These are phyloP conservation scores for Ceratocystis ficicola DNA, from an alignment of 2,329 filamentous ascomycete species.

Conservation along the genomic window DNA sequence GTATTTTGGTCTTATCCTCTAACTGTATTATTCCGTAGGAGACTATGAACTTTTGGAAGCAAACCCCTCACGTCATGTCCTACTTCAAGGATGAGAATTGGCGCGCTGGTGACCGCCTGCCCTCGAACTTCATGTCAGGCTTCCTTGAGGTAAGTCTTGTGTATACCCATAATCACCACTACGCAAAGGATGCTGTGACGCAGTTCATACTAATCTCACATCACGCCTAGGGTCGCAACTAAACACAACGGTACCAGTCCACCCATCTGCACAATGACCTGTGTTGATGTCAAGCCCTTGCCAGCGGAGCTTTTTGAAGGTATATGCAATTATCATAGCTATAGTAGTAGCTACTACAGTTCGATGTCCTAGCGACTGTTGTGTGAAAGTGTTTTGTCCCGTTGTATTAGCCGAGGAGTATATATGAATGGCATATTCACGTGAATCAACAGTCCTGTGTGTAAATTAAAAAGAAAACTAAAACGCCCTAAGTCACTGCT, in stretches of 20 bases:
- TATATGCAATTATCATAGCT: constrained; percentile 5
- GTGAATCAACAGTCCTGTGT: constrained; percentile 14
- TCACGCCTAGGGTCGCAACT: constrained; percentile 43
- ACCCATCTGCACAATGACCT: constrained; percentile 4
- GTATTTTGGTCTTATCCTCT: neutral
- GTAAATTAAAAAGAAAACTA: constrained; percentile 13
- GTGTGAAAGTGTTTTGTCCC: constrained; percentile 8
- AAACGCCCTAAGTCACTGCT: constrained; percentile 18
- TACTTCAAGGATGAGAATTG: constrained; percentile 82
- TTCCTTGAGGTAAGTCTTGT: constrained; percentile 71
- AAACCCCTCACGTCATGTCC: constrained; percentile 86
- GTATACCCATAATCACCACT: neutral
- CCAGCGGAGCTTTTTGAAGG: constrained; percentile 9
- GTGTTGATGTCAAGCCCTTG: neutral
- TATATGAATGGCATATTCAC: neutral
- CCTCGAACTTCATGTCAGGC: constrained; percentile 80
- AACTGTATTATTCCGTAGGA: constrained; percentile 45
- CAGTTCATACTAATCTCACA: constrained; percentile 9
- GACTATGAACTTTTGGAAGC: constrained; percentile 99
- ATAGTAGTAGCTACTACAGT: constrained; percentile 10
- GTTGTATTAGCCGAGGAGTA: neutral
- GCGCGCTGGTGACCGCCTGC: constrained; percentile 65
- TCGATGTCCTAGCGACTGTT: constrained; percentile 10
- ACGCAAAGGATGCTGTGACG: neutral
- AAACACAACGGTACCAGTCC: constrained; percentile 25